Evolutionary conservation across 2,329 filamentous ascomycete genomes (phyloP).

Genomic region (Aspergillus nomiae): DNA sequence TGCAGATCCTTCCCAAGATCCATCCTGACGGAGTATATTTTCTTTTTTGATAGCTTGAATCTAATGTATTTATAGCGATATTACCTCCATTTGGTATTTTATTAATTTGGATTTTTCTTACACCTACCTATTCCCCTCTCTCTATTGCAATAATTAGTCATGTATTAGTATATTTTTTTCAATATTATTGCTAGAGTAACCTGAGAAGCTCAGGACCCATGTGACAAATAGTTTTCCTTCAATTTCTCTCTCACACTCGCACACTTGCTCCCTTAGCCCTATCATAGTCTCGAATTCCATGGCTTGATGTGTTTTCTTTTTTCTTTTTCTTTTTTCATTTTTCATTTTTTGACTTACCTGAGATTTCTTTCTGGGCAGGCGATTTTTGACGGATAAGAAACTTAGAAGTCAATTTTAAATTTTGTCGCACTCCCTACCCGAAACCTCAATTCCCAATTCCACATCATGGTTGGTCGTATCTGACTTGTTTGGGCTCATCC

Average conservation of each 20-base stretch:
- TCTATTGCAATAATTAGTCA: background rate
- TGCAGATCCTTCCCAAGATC: constrained; percentile 18
- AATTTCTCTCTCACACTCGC: background rate
- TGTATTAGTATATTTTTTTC: background rate
- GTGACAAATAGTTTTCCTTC: background rate
- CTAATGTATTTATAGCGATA: background rate
- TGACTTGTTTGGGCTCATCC: background rate
- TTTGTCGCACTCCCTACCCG: background rate
- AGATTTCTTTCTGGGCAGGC: background rate
- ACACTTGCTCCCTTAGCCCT: background rate
- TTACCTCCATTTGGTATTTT: background rate
- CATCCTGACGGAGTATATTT: constrained; percentile 2
- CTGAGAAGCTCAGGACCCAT: background rate
- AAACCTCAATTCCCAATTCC: background rate
- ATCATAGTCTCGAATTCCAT: background rate
- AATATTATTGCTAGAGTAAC: background rate
- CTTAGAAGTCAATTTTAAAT: background rate
- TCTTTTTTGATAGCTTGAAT: background rate
- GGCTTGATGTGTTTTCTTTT: background rate
- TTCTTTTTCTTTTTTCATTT: background rate
- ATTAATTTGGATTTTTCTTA: background rate
- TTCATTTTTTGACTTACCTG: background rate
- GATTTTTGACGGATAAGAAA: constrained; percentile 1
- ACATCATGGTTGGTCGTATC: background rate
- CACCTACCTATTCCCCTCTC: background rate